These are phyloP conservation scores for Mucor indicus DNA, from an alignment of 371 early-diverging fungal species.

Conservation along the genomic window DNA sequence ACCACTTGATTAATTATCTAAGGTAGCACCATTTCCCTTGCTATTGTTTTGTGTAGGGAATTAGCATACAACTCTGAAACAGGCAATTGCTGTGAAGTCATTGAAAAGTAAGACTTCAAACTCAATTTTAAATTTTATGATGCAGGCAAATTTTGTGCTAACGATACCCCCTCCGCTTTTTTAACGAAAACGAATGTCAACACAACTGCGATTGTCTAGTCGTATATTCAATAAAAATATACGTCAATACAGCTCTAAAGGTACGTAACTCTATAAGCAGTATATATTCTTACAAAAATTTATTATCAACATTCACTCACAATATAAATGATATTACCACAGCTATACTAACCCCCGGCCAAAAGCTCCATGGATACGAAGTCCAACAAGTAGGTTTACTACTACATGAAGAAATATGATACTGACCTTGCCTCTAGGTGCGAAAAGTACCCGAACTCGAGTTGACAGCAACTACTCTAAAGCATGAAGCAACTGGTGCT, in stretches of 20 bases:
- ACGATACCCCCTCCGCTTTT: too few species aligned
- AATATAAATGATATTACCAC: not conserved
- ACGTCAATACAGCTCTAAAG: constrained; percentile 12
- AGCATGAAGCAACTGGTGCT: constrained; percentile 82
- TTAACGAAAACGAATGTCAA: constrained; percentile 7
- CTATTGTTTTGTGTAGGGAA: too few species aligned
- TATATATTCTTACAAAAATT: not conserved
- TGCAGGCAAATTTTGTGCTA: too few species aligned
- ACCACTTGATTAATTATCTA: too few species aligned
- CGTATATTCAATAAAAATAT: constrained; percentile 7
- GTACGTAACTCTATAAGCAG: not conserved
- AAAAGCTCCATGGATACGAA: constrained; percentile 25
- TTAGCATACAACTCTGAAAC: too few species aligned
- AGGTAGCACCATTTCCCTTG: too few species aligned
- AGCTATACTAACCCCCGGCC: constrained; percentile 29
- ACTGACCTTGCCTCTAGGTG: constrained; percentile 16
- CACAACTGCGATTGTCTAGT: constrained; percentile 12
- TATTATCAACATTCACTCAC: not conserved
- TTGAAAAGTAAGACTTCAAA: too few species aligned
- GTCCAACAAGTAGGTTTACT: constrained; percentile 18
- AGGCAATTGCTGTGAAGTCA: too few species aligned
- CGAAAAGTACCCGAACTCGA: constrained; percentile 64
- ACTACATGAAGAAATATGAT: not conserved
- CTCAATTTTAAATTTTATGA: too few species aligned
- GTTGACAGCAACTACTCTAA: constrained; percentile 61